Conservation (phyloP, 1,284 basidiomycete genomes). For the Fomitiporia mediterranea region DNA sequence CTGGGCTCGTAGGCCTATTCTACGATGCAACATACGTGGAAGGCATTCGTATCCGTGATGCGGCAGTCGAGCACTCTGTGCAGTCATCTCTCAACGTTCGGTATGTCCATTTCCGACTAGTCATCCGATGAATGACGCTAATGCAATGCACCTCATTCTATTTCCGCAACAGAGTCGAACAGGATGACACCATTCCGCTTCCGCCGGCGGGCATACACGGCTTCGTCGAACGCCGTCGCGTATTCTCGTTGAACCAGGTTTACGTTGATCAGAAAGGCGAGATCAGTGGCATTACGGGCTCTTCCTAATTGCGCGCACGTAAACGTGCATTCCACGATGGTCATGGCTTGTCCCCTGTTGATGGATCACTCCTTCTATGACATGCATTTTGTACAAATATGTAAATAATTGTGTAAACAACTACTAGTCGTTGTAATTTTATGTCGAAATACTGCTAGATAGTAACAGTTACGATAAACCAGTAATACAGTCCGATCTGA, state of each 20-base stretch:
- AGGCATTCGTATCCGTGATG: conserved; percentile 12
- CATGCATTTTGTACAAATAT: no score
- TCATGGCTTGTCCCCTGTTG: neutral
- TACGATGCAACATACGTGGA: conserved; percentile 18
- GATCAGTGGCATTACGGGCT: no score
- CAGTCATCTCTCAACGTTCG: conserved; percentile 19
- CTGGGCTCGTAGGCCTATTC: conserved; percentile 16
- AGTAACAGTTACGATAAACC: no score
- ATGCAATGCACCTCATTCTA: neutral
- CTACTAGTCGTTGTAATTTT: no score
- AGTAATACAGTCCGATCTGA: no score
- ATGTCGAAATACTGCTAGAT: no score
- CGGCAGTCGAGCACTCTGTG: conserved; percentile 12
- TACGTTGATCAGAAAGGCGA: conserved; percentile 9
- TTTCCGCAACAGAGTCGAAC: neutral
- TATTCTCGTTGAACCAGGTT: conserved; percentile 16
- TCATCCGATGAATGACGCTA: no score
- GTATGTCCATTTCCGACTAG: conserved; percentile 1
- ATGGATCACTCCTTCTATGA: no score
- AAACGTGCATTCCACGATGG: no score
- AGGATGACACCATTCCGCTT: conserved; percentile 15
- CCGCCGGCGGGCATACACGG: conserved; percentile 13
- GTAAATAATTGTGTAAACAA: no score
- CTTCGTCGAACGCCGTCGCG: conserved; percentile 13
- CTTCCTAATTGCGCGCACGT: no score